Conservation (phyloP, 805 yeast species). For the Lipomyces lipofer region DNA sequence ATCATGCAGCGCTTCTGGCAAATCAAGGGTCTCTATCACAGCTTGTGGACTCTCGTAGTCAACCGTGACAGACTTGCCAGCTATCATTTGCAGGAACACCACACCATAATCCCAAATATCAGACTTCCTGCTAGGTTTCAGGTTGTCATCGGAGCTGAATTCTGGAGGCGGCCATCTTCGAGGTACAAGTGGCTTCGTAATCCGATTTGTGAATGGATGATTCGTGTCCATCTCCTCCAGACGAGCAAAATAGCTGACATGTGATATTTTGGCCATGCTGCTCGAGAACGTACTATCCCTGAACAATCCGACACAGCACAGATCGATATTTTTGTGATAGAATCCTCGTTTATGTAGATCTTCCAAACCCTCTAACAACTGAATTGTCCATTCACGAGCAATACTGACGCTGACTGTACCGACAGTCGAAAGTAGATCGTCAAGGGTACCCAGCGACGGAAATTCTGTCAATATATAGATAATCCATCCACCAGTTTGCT, state of each 20-base stretch:
- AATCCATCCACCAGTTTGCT: conserved; percentile 53
- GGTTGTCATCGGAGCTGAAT: conserved; percentile 39
- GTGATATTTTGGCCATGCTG: conserved; percentile 56
- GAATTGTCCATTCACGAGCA: conserved; percentile 87
- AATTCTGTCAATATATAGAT: conserved; percentile 69
- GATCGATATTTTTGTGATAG: conserved; percentile 66
- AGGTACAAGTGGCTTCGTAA: conserved; percentile 11
- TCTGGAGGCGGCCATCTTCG: conserved; percentile 81
- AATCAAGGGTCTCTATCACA: conserved; percentile 50
- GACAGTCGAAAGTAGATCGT: conserved; percentile 66
- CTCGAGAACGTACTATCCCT: conserved; percentile 55
- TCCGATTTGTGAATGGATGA: conserved; percentile 36
- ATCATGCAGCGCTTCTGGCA: conserved; percentile 63
- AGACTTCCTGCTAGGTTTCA: conserved; percentile 69
- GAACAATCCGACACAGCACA: conserved; percentile 57
- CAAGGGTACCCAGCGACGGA: conserved; percentile 56
- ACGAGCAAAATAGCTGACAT: conserved; percentile 31
- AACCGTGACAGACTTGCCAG: conserved; percentile 57
- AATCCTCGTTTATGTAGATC: conserved; percentile 81
- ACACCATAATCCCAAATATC: conserved; percentile 95
- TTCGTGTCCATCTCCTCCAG: conserved; percentile 38
- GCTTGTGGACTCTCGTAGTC: conserved; percentile 62
- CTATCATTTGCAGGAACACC: conserved; percentile 62
- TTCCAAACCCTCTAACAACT: conserved; percentile 81
- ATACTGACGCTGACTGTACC: conserved; percentile 67